Evolutionary conservation across 169 alveolate species (phyloP).

Genomic region (Plasmodium cynomolgi): DNA sequence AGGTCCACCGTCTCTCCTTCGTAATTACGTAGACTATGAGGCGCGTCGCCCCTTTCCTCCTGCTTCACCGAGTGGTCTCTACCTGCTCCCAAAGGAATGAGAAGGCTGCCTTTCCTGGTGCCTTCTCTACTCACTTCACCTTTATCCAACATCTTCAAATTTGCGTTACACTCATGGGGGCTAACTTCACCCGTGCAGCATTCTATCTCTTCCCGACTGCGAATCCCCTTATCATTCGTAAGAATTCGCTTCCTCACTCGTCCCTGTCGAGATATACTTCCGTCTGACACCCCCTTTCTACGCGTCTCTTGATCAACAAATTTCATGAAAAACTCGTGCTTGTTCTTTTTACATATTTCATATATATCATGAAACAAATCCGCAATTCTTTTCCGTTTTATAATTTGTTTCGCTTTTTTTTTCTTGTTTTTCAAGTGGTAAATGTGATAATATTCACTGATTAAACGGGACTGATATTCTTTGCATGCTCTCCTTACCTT

Average conservation of each 20-base stretch:
- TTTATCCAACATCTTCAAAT: not conserved
- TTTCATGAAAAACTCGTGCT: slow-evolving; percentile 3
- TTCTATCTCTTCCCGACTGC: not conserved
- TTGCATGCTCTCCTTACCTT: slow-evolving; percentile 2
- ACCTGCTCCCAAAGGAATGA: not conserved
- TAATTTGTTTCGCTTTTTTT: not conserved
- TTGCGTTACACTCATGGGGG: not conserved
- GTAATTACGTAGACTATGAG: not conserved
- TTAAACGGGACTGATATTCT: slow-evolving; percentile 1
- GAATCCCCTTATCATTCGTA: not conserved
- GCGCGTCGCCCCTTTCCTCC: not conserved
- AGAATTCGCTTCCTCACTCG: not conserved
- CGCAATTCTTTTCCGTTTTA: slow-evolving; percentile 3
- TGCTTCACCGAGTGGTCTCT: not conserved
- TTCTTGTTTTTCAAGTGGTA: not conserved
- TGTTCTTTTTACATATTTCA: slow-evolving; percentile 22
- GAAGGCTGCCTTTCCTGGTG: not conserved
- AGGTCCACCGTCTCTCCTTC: not conserved
- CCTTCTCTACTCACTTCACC: not conserved
- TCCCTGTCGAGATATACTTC: not conserved
- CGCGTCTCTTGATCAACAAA: not conserved
- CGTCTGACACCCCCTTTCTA: not conserved
- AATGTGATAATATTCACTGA: slow-evolving; percentile 9
- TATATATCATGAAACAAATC: slow-evolving; percentile 8
- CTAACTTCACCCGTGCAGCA: not conserved